phyloP scores from a whole-genome alignment of 169 alveolate species.

The Cyclospora cayetanensis region DNA sequence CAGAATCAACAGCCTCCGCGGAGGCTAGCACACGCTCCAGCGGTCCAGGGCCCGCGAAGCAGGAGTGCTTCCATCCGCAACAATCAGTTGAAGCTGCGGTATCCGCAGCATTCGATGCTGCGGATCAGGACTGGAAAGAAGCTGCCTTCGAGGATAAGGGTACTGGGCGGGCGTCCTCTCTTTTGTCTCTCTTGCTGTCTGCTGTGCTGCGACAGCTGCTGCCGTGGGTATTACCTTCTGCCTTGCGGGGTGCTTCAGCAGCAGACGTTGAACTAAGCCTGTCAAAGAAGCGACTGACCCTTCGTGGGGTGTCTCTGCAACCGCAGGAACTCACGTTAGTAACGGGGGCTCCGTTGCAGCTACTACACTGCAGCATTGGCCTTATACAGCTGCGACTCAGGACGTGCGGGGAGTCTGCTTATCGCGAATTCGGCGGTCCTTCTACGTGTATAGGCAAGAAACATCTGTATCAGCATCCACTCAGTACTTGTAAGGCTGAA shows the following conservation, averaged over 20 bases:
- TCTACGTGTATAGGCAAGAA: not conserved
- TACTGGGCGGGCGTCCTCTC: constrained; percentile 57
- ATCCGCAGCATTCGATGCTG: constrained; percentile 20
- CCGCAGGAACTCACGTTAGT: constrained; percentile 49
- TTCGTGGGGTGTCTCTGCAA: constrained; percentile 27
- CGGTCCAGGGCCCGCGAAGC: too few species aligned
- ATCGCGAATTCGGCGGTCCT: not conserved
- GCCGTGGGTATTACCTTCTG: constrained; percentile 61
- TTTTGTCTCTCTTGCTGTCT: not conserved
- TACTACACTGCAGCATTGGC: constrained; percentile 63
- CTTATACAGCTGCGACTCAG: constrained; percentile 15
- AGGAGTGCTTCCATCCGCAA: too few species aligned
- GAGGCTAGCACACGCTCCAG: too few species aligned
- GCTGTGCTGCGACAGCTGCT: constrained; percentile 56
- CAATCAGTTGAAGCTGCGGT: not conserved
- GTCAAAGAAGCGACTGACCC: constrained; percentile 22
- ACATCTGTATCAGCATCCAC: not conserved
- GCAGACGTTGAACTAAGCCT: constrained; percentile 30
- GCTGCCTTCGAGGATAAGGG: not conserved
- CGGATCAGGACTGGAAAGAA: not conserved
- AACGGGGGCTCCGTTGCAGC: constrained; percentile 50
- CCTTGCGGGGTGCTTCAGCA: constrained; percentile 51
- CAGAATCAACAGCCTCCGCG: not conserved
- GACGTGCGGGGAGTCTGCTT: not conserved
- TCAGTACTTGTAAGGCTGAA: not conserved